Evolutionary conservation across 2,329 filamentous ascomycete species (phyloP), one percentile per base, ranked within the genome.

Genomic region (Aspergillus felis): DNA sequence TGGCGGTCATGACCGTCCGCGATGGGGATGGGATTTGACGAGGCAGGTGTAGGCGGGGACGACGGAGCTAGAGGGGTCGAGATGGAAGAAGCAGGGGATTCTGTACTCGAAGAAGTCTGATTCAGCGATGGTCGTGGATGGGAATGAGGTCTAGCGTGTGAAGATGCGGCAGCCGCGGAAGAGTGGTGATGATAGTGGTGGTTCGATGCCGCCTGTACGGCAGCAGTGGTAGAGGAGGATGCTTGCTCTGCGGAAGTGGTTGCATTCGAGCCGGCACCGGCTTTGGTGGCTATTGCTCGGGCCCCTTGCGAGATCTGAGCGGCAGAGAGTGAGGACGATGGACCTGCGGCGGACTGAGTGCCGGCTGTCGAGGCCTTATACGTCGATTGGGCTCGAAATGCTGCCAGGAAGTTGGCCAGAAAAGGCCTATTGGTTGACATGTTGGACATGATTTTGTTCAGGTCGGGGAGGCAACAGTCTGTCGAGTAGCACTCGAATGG

Each of bases 361-460:
- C 68, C 70, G 24, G 76, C 65, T 14, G 70, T 64, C 29, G 83
- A 78, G 25, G 84, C 76, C 67, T 87, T 87, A 62, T 84, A 80
- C 56, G 81, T 78, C 46, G 84, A 85, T 68, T 87, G 85, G 52
- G 86, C 84, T 53, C 86, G 81, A 68, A 89, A 89, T 61, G 85
- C 84, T 50, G 86, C 82, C 60, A 88, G 81, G 75, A 88, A 87
- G 76, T 85, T 85, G 64, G 84, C 81, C 66, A 89, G 80, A 75
- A 88, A 88, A 50, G 81, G 85, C 57, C 85, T 76, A 75, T 88
- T 87, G 62, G 83, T 86, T 2, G 84, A 82, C 85, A 87, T 87
- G 65, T 58, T 77, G 56, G 44, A 24, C n/a, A 20, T 10, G 12
- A 51, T 56, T 46, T 32, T 42, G 28, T n/a, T 35, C 32, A 5